Conservation (phyloP, 2,329 filamentous ascomycete genomes). For the Phaeosphaeriaceae sp. region DNA sequence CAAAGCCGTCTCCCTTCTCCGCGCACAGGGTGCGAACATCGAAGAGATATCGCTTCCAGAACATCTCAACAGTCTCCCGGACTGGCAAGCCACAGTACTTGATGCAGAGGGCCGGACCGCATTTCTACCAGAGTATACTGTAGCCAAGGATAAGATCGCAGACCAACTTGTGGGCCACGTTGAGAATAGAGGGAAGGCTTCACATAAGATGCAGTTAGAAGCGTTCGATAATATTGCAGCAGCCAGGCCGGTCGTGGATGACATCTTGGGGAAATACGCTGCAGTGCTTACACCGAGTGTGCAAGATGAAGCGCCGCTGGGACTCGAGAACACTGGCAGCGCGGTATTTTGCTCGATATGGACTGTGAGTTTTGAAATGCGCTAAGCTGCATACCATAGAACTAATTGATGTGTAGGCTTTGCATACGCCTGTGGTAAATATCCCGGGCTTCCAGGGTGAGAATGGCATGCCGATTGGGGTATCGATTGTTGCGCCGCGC, state of each 20-base stretch:
- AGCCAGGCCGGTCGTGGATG: slow-evolving; percentile 62
- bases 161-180: slow-evolving; percentile 57
- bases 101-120: slow-evolving; percentile 59
- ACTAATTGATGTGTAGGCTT: slow-evolving; percentile 18
- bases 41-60: slow-evolving; percentile 62
- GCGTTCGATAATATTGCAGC: slow-evolving; percentile 63
- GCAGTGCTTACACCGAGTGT: slow-evolving; percentile 66
- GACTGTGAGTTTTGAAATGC: slow-evolving; percentile 51
- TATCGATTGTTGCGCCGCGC: slow-evolving; percentile 57
- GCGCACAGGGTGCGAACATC: slow-evolving; percentile 59
- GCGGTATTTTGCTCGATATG: slow-evolving; percentile 60
- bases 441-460: slow-evolving; percentile 66
- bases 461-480: slow-evolving; percentile 65
- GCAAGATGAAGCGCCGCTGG: slow-evolving; percentile 64
- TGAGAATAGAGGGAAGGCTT: slow-evolving; percentile 54
- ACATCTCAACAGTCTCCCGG: slow-evolving; percentile 55
- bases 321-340: slow-evolving; percentile 61
- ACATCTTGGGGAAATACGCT: slow-evolving; percentile 58
- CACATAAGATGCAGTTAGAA: slow-evolving; percentile 57
- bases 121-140: slow-evolving; percentile 62
- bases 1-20: slow-evolving; percentile 43
- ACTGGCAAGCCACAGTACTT: slow-evolving; percentile 55
- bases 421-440: slow-evolving; percentile 70
- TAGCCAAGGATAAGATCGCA: slow-evolving; percentile 57
- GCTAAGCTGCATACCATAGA: not conserved